These are phyloP conservation scores for Calonectria pseudoreteaudii DNA, from an alignment of 2,329 filamentous ascomycete species.

Conservation along the genomic window DNA sequence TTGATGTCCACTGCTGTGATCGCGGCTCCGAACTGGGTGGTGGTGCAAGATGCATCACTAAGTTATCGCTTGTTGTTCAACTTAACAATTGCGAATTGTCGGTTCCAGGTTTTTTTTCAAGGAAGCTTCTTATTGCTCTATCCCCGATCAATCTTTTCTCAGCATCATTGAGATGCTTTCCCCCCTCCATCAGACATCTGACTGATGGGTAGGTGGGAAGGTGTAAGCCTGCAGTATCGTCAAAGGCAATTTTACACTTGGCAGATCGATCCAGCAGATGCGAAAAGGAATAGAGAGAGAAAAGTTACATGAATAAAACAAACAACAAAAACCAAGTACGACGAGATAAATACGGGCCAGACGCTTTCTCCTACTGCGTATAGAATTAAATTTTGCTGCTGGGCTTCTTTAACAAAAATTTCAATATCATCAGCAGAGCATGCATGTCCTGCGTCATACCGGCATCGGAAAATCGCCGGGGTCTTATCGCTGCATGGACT, in stretches of 20 bases:
- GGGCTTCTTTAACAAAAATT: background rate
- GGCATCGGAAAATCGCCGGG: slow-evolving; percentile 5
- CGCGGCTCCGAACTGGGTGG: background rate
- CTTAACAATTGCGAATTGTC: background rate
- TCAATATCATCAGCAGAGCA: background rate
- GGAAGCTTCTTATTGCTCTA: background rate
- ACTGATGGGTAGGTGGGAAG: background rate
- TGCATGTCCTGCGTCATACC: background rate
- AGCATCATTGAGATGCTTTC: background rate
- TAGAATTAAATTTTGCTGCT: background rate
- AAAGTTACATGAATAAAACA: background rate
- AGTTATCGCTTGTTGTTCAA: background rate
- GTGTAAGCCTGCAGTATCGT: background rate
- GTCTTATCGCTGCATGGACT: background rate
- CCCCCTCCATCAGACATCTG: too few species aligned
- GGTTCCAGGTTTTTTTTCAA: background rate
- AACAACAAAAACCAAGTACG: background rate
- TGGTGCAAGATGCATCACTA: background rate
- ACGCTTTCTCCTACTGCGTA: background rate
- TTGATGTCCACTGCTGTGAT: background rate
- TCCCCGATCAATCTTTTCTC: background rate
- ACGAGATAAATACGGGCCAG: background rate
- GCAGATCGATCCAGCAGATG: too few species aligned
- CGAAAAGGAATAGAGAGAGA: too few species aligned
- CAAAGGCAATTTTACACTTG: background rate